These are phyloP conservation scores for Venturia carpophila DNA, from an alignment of 2,329 filamentous ascomycete genomes.

Conservation along the genomic window DNA sequence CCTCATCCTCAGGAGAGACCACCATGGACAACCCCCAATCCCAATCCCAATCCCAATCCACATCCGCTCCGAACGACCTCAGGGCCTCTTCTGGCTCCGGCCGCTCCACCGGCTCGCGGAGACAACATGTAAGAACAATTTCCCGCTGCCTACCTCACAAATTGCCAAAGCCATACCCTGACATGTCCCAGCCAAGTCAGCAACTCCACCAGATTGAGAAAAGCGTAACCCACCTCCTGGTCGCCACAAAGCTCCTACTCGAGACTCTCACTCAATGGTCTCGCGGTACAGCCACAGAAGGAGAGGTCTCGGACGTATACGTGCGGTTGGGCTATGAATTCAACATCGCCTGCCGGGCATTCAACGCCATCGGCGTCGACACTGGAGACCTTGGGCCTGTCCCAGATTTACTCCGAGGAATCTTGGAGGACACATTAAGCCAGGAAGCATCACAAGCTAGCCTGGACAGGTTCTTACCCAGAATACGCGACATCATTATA, in stretches of 20 bases:
- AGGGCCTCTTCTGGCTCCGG: constrained; percentile 59
- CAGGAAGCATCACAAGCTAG: constrained; percentile 93
- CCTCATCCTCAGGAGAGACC: constrained; percentile 28
- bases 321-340: constrained; percentile 97
- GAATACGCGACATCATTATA: constrained; percentile 97
- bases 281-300: constrained; percentile 80
- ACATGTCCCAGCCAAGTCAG: constrained; percentile 52
- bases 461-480: constrained; percentile 84
- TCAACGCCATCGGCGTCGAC: constrained; percentile 94
- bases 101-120: constrained; percentile 46
- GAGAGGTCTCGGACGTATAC: constrained; percentile 95
- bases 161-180: not conserved
- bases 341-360: constrained; percentile 96
- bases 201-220: constrained; percentile 96
- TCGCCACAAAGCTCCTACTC: constrained; percentile 94
- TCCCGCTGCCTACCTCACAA: not conserved
- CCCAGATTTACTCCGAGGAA: constrained; percentile 79
- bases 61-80: constrained; percentile 39
- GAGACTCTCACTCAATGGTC: constrained; percentile 99
- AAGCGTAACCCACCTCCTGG: constrained; percentile 93
- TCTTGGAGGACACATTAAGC: constrained; percentile 90
- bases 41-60: constrained; percentile 21
- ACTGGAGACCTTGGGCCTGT: constrained; percentile 91
- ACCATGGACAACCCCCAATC: constrained; percentile 41
- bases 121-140: constrained; percentile 21